Base-by-base conservation (phyloP, 495 filamentous ascomycete species). In the Aspergillus steynii region DNA sequence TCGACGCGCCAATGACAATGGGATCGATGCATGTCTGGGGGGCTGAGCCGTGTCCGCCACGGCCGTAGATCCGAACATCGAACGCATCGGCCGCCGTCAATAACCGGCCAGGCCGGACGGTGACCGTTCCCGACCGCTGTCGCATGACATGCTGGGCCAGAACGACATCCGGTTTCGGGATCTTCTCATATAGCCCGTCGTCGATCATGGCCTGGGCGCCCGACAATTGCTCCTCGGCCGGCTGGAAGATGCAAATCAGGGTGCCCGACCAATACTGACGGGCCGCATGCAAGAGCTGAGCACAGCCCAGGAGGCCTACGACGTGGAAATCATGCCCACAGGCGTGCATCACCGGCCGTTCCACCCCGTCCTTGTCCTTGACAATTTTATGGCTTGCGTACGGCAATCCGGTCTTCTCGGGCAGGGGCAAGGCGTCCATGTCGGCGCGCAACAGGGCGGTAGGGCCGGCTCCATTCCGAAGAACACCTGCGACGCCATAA, bases 241-340 rank as follows among this genome's bases (percentile, higher is more conserved):
- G 85, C 65, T 90, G 87, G 70, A 90, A 89, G 20, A 85, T 63
- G 45, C 80, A 66, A 2, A 89, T 67, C 7, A 88, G 53, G 0
- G 85, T 88, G 0, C 87, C 86, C 10, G 50, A 64, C 86, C 86
- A 90, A 20, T 72, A 14, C 0, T 73, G 62, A 10, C 71, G 73
- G 1, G 78, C 74, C 6, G 62, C 52, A 28, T 69, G 56, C 15
- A 89, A 68, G 0, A 82, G 69, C 37, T 72, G 66, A 0, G 85
- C 79, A 2, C 79, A 76, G 2, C 77, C 85, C 48, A 88, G 70
- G 14, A 88, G 70, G 15, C 64, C 67, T 0, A 81, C 71, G 10
- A 87, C 76, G 65, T 90, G 86, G 62, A 84, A 81, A 62, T 90
- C 87, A 60, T 90, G 86, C 1, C 86, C 86, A 69, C 86, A 88